These are phyloP conservation scores for Fusarium buxicola DNA, from an alignment of 2,329 filamentous ascomycete species.

Conservation along the genomic window DNA sequence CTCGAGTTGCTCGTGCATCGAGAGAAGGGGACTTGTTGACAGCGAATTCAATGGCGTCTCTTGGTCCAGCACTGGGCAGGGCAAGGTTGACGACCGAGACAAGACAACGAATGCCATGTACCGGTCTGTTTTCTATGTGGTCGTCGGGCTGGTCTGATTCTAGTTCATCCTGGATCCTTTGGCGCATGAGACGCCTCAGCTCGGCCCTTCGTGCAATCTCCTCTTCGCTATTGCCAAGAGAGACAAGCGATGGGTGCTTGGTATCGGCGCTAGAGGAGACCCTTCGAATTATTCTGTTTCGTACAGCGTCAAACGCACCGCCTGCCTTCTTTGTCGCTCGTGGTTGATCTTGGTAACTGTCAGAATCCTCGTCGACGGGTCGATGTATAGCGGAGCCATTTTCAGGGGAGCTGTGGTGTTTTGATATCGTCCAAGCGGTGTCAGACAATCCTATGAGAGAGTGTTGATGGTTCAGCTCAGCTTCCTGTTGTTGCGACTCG, in stretches of 20 bases:
- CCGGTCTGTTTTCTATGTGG: constrained; percentile 46
- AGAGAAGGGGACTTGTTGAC: constrained; percentile 27
- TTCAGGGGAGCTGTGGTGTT: constrained; percentile 4
- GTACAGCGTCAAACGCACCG: constrained; percentile 59
- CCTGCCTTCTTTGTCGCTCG: constrained; percentile 48
- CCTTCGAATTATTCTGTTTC: constrained; percentile 57
- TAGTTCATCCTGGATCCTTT: constrained; percentile 69
- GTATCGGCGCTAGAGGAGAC: constrained; percentile 59
- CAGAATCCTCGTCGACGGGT: constrained; percentile 54
- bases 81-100: constrained; percentile 46
- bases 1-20: neutral
- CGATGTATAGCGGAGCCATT: constrained; percentile 34
- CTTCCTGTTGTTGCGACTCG: neutral
- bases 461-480: neutral
- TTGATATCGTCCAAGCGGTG: constrained; percentile 22
- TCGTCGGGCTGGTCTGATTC: constrained; percentile 58
- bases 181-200: constrained; percentile 65
- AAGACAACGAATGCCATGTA: constrained; percentile 39
- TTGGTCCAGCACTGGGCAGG: constrained; percentile 55
- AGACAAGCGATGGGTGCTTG: constrained; percentile 55
- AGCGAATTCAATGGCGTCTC: constrained; percentile 63
- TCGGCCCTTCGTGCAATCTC: constrained; percentile 67
- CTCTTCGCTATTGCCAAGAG: constrained; percentile 61
- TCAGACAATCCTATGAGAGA: constrained; percentile 30
- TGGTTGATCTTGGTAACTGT: constrained; percentile 52